Conservation (phyloP, 1,284 basidiomycete species). For the Kalmanozyma brasiliensis region DNA sequence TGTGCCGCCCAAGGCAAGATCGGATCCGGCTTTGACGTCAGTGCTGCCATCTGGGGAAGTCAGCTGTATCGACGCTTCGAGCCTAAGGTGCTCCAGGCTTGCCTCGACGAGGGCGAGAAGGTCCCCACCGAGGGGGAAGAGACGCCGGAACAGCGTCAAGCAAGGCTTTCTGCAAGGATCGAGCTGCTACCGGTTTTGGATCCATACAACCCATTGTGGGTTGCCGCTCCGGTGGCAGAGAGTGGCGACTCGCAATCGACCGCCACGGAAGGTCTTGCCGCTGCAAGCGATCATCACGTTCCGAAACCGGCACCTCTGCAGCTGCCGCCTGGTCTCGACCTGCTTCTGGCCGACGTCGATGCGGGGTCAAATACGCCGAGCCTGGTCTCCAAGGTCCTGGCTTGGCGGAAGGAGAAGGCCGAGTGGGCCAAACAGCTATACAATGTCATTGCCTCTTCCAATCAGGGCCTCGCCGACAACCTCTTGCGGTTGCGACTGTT, state of each 20-base stretch:
- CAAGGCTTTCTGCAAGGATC: conserved; percentile 17
- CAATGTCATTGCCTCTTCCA: conserved; percentile 58
- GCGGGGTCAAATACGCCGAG: conserved; percentile 65
- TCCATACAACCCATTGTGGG: conserved; percentile 61
- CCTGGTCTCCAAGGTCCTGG: conserved; percentile 62
- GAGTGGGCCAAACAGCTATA: conserved; percentile 65
- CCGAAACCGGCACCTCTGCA: conserved; percentile 57
- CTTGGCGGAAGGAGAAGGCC: conserved; percentile 59
- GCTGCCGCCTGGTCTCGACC: conserved; percentile 59
- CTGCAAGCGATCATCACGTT: conserved; percentile 11
- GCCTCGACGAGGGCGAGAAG: conserved; percentile 48
- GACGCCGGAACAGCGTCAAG: conserved; percentile 14
- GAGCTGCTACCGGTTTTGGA: conserved; percentile 48
- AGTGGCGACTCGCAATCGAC: conserved; percentile 39
- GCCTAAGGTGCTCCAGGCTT: conserved; percentile 69
- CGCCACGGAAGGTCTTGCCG: conserved; percentile 54
- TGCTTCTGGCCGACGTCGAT: conserved; percentile 66
- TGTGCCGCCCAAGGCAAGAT: conserved; percentile 98
- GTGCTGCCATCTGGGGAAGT: conserved; percentile 91
- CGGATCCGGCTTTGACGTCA: conserved; percentile 96
- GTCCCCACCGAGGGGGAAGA: conserved; percentile 50
- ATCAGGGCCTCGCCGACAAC: conserved; percentile 60
- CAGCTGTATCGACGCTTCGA: conserved; percentile 92
- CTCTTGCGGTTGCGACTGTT: conserved; percentile 55
- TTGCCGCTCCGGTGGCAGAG: conserved; percentile 43